Evolutionary conservation across 2,329 filamentous ascomycete species (phyloP).

Genomic region (Ophiostoma piceae): DNA sequence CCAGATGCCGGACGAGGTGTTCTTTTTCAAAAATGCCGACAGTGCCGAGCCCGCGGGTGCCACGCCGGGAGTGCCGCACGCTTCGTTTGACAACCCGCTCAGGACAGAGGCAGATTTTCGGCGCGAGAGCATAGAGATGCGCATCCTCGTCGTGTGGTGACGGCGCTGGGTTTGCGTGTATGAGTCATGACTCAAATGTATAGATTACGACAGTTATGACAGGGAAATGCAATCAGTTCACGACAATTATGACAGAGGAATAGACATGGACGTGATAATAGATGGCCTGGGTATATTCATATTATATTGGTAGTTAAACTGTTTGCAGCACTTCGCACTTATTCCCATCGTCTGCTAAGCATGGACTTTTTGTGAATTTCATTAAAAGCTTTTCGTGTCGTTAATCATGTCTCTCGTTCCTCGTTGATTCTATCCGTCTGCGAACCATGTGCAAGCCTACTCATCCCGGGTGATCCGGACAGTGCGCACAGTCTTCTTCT

Average conservation of each 20-base stretch:
- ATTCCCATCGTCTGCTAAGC: background rate
- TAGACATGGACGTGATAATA: background rate
- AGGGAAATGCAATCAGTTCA: background rate
- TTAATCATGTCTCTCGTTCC: background rate
- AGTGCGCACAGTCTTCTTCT: conserved; percentile 19
- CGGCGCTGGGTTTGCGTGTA: background rate
- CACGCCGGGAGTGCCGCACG: conserved; percentile 25
- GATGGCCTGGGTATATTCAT: background rate
- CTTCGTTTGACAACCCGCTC: conserved; percentile 24
- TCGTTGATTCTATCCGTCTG: background rate
- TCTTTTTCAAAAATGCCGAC: conserved; percentile 29
- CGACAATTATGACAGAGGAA: background rate
- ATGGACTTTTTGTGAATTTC: background rate
- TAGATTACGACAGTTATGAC: background rate
- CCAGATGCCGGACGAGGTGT: conserved; percentile 27
- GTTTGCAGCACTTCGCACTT: too few species aligned
- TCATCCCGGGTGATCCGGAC: conserved; percentile 17
- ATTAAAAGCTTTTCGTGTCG: background rate
- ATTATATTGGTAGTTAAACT: background rate
- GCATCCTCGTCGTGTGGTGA: conserved; percentile 26
- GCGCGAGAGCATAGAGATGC: conserved; percentile 26
- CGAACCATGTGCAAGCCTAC: background rate
- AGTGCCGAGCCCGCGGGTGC: conserved; percentile 21
- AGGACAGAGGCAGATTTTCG: conserved; percentile 22
- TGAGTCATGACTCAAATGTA: background rate